A percentile compares a stretch with the other conserved stretches of the same genome.
Conservation (phyloP, 2,329 filamentous ascomycete species). For the Colletotrichum echinochloae region DNA sequence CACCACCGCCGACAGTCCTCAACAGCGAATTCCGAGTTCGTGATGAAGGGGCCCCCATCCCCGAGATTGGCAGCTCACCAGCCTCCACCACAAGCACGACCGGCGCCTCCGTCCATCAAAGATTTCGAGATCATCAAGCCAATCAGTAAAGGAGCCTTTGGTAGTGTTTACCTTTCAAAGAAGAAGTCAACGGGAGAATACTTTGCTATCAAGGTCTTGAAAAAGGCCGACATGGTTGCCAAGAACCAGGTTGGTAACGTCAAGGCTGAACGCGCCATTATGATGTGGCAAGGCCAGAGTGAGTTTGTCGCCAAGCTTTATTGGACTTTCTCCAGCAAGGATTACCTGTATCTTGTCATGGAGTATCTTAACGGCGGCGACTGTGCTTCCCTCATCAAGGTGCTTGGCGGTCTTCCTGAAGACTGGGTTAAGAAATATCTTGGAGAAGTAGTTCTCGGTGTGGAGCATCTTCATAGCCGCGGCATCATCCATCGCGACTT, state of each 20-base stretch:
- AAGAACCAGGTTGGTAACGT: slow-evolving; percentile 99
- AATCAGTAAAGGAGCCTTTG: slow-evolving; percentile 98
- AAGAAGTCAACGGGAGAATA: slow-evolving; percentile 99
- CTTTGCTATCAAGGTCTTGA: slow-evolving; percentile 97
- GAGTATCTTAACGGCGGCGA: slow-evolving; percentile 98
- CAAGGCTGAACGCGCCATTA: slow-evolving; percentile 97
- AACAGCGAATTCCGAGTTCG: slow-evolving; percentile 79
- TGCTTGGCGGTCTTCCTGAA: slow-evolving; percentile 90
- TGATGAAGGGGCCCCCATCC: slow-evolving; percentile 79
- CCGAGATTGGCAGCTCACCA: slow-evolving; percentile 82
- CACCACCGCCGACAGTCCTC: slow-evolving; percentile 94
- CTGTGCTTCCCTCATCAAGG: slow-evolving; percentile 95
- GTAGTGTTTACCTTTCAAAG: slow-evolving; percentile 96
- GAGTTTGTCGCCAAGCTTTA: slow-evolving; percentile 99
- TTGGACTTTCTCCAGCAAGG: slow-evolving; percentile 99
- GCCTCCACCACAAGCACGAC: slow-evolving; percentile 86
- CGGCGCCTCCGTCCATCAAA: slow-evolving; percentile 95
- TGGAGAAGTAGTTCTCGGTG: slow-evolving; percentile 94
- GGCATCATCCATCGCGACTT: slow-evolving; percentile 97
- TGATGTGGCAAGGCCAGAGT: slow-evolving; percentile 99
- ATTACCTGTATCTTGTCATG: slow-evolving; percentile 99
- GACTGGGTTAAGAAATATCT: slow-evolving; percentile 99
- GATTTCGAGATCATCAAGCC: slow-evolving; percentile 99
- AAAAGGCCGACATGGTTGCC: slow-evolving; percentile 99
- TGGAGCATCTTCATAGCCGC: slow-evolving; percentile 93